Conservation (phyloP, 805 yeast species). For the Pichia cabralensis region DNA sequence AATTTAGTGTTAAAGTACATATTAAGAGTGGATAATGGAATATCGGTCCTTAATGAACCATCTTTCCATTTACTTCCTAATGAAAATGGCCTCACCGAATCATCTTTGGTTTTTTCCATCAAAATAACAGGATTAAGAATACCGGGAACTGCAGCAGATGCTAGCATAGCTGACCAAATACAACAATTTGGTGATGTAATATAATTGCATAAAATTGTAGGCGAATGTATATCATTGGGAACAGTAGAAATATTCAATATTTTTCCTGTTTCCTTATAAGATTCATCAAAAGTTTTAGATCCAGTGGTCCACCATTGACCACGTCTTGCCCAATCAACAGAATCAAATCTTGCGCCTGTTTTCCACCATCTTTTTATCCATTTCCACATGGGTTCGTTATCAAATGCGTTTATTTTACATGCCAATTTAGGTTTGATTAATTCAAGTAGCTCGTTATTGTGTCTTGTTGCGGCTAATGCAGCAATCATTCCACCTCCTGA, state of each 20-base stretch:
- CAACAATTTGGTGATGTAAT: constrained; percentile 73
- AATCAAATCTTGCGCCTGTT: constrained; percentile 74
- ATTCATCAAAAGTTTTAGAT: constrained; percentile 62
- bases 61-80: constrained; percentile 72
- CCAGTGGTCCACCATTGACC: constrained; percentile 64
- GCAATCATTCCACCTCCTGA: constrained; percentile 78
- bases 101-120: constrained; percentile 42
- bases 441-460: constrained; percentile 51
- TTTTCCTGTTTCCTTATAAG: constrained; percentile 58
- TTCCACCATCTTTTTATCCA: constrained; percentile 59
- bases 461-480: constrained; percentile 58
- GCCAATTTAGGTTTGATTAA: constrained; percentile 55
- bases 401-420: constrained; percentile 56
- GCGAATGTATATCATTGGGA: constrained; percentile 75
- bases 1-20: constrained; percentile 69
- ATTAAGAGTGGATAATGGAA: constrained; percentile 65
- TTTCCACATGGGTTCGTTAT: constrained; percentile 42
- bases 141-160: constrained; percentile 79
- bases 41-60: constrained; percentile 70
- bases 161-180: constrained; percentile 70
- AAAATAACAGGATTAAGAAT: constrained; percentile 69
- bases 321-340: constrained; percentile 64
- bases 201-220: constrained; percentile 67
- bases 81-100: constrained; percentile 50
- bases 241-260: constrained; percentile 66